Conservation (phyloP, 2,329 filamentous ascomycete species). For the Tympanopsis confertula region DNA sequence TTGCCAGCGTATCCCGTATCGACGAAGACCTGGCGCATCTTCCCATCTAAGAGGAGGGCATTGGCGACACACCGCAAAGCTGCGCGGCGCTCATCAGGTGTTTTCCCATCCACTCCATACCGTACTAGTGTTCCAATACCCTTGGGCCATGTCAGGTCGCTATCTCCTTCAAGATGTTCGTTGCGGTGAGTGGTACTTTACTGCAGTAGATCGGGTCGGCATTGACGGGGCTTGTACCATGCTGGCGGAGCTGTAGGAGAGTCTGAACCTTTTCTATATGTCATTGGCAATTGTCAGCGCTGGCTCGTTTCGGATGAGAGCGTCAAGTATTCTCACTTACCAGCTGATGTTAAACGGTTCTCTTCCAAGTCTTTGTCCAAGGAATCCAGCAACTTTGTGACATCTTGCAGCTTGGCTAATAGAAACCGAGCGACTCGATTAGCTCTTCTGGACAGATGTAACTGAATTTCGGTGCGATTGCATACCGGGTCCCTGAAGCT, state of each 20-base stretch:
- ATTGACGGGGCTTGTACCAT: background rate
- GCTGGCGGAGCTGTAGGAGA: background rate
- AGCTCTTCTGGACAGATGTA: no score
- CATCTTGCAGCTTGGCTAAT: background rate
- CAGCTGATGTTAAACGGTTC: background rate
- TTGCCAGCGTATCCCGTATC: background rate
- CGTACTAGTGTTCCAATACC: background rate
- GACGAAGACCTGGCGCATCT: background rate
- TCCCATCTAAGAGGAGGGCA: background rate
- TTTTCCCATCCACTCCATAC: background rate
- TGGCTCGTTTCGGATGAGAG: background rate
- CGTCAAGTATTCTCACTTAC: background rate
- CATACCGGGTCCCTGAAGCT: no score
- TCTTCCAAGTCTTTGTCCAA: background rate
- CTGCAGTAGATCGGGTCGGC: background rate
- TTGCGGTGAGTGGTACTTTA: background rate
- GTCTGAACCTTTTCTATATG: background rate
- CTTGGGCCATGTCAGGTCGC: background rate
- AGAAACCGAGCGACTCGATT: no score
- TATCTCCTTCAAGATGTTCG: background rate
- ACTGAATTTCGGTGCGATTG: no score
- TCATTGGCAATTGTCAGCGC: no score
- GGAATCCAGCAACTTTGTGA: background rate
- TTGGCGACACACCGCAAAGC: slow-evolving; percentile 1
- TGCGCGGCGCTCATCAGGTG: background rate